A percentile compares a stretch with the other conserved stretches of the same genome.
These are phyloP conservation scores for Hemileia vastatrix DNA, from an alignment of 1,284 basidiomycete genomes.

Conservation along the genomic window DNA sequence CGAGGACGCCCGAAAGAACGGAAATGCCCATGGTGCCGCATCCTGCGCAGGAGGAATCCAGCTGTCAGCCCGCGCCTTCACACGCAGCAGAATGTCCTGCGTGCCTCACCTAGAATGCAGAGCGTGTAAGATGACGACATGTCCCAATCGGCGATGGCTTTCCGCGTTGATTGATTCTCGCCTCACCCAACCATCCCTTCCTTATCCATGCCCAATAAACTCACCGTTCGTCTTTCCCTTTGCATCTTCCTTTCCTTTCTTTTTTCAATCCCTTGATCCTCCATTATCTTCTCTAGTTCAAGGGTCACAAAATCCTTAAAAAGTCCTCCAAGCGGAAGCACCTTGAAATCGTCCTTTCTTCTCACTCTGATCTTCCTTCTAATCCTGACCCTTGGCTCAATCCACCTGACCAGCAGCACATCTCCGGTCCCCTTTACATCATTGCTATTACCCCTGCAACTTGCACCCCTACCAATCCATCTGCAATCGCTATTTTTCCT, in stretches of 20 bases:
- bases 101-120: background rate
- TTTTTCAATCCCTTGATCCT: too few species aligned
- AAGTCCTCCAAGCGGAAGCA: slow-evolving; percentile 59
- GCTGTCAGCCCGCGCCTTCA: background rate
- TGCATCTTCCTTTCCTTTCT: too few species aligned
- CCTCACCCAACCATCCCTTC: too few species aligned
- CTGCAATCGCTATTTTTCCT: slow-evolving; percentile 32
- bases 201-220: too few species aligned
- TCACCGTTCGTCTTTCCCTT: too few species aligned
- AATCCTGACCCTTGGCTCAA: slow-evolving; percentile 57
- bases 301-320: slow-evolving; percentile 71
- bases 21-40: slow-evolving; percentile 99
- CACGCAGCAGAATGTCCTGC: background rate
- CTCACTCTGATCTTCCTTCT: slow-evolving; percentile 50
- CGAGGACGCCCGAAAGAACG: slow-evolving; percentile 78
- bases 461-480: slow-evolving; percentile 52
- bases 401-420: slow-evolving; percentile 59
- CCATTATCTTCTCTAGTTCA: too few species aligned
- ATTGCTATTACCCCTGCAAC: slow-evolving; percentile 56
- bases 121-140: background rate
- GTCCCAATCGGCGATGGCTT: too few species aligned
- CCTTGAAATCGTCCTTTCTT: slow-evolving; percentile 47
- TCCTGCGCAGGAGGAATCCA: slow-evolving; percentile 50
- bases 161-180: too few species aligned
- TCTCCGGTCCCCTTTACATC: slow-evolving; percentile 72